phyloP scores from a whole-genome alignment of 192 early-diverging fungal species.

The Allomyces arbusculus region DNA sequence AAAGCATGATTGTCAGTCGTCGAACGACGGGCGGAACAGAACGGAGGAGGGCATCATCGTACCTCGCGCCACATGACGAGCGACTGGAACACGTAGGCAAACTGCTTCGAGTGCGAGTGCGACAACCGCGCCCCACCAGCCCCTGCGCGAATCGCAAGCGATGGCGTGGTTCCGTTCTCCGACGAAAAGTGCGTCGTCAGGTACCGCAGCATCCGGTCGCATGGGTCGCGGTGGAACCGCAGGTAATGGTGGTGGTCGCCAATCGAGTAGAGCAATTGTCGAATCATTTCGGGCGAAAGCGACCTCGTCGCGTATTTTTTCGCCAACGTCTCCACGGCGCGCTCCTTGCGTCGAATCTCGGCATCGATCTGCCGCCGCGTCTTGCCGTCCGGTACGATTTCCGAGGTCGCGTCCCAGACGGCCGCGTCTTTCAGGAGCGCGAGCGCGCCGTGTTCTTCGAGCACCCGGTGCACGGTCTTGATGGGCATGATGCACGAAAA shows the following conservation, averaged over 20 bases:
- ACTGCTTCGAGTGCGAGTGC: conserved; percentile 84
- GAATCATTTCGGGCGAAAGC: conserved; percentile 45
- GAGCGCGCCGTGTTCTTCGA: conserved; percentile 42
- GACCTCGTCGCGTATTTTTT: conserved; percentile 45
- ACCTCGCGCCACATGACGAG: conserved; percentile 80
- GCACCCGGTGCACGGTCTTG: conserved; percentile 66
- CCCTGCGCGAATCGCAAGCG: conserved; percentile 68
- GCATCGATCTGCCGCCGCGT: conserved; percentile 42
- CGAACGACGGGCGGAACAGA: no score
- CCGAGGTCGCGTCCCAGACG: conserved; percentile 44
- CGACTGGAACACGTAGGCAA: conserved; percentile 80
- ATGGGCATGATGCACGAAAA: conserved; percentile 68
- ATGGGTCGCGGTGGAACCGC: conserved; percentile 61
- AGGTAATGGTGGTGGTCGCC: conserved; percentile 95
- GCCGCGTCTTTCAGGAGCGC: conserved; percentile 60
- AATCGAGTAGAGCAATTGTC: conserved; percentile 80
- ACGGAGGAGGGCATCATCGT: no score
- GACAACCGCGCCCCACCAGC: conserved; percentile 66
- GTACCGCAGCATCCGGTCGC: conserved; percentile 71
- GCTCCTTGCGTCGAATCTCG: conserved; percentile 80
- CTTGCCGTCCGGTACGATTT: conserved; percentile 47
- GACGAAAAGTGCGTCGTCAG: conserved; percentile 52
- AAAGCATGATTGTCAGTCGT: no score
- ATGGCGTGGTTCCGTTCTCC: conserved; percentile 24
- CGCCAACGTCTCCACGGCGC: conserved; percentile 69